Percentiles rank a stretch among this genome's conserved stretches.
phyloP scores from a whole-genome alignment of 495 filamentous ascomycete genomes.

The Trichoderma reesei region DNA sequence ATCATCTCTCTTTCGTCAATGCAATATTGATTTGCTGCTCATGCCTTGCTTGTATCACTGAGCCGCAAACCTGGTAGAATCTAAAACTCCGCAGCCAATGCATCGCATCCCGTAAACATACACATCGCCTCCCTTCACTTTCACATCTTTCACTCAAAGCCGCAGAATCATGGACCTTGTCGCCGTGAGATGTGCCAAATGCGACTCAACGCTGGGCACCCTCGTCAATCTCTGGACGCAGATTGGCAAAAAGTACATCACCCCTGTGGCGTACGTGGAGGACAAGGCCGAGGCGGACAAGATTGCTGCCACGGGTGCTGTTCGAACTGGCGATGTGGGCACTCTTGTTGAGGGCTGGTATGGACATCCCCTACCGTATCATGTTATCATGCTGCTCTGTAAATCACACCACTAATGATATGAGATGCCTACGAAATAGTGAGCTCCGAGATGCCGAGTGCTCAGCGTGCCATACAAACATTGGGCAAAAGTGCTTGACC shows the following conservation, averaged over 20 bases:
- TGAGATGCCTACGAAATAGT: conserved; percentile 12
- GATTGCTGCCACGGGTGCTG: conserved; percentile 14
- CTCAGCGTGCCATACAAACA: conserved; percentile 15
- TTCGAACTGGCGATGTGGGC: conserved; percentile 19
- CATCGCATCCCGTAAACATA: neutral
- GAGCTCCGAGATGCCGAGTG: conserved; percentile 26
- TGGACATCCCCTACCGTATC: neutral
- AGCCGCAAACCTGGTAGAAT: neutral
- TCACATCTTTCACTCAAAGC: neutral
- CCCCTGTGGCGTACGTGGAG: conserved; percentile 24
- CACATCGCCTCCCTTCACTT: neutral
- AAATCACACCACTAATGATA: neutral
- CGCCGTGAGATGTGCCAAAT: conserved; percentile 29
- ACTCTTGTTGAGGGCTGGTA: conserved; percentile 29
- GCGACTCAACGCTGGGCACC: conserved; percentile 24
- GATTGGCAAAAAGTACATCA: conserved; percentile 34
- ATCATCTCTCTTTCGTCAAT: too few relatives aligned
- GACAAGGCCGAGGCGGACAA: conserved; percentile 13
- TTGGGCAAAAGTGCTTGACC: conserved; percentile 24
- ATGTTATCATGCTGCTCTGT: conserved; percentile 7
- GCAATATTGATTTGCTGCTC: too few relatives aligned
- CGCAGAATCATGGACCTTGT: conserved; percentile 22
- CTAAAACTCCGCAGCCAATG: neutral
- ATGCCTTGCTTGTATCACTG: too few relatives aligned
- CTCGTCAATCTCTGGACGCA: conserved; percentile 36